phyloP scores from a whole-genome alignment of 257 asterid genomes.

The Plectranthus barbatus region DNA sequence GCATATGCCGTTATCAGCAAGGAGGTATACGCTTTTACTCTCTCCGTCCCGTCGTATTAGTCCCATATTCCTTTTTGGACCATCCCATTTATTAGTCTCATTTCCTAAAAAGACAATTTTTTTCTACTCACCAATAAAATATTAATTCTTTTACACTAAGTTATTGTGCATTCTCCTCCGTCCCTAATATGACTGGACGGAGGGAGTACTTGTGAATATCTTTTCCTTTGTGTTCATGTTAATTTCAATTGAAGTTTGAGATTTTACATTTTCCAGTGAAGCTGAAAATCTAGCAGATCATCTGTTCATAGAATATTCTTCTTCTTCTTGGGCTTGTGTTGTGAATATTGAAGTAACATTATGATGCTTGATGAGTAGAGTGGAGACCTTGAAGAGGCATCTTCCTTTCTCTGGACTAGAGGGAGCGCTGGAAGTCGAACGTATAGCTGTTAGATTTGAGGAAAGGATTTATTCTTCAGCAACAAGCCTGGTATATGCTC shows the following conservation, averaged over 20 bases:
- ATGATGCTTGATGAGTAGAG: constrained; percentile 34
- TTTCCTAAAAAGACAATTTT: too few relatives aligned
- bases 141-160: too few relatives aligned
- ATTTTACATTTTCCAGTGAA: neutral
- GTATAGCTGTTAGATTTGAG: constrained; percentile 79
- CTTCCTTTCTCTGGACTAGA: constrained; percentile 79
- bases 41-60: too few relatives aligned
- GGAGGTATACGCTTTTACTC: neutral
- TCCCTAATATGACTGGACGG: too few relatives aligned
- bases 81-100: too few relatives aligned
- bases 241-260: neutral
- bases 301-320: neutral
- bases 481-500: constrained; percentile 49
- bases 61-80: too few relatives aligned
- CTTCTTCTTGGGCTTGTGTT: neutral
- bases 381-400: constrained; percentile 78
- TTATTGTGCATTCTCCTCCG: too few relatives aligned
- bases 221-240: neutral
- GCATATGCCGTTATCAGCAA: neutral
- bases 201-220: too few relatives aligned
- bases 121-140: too few relatives aligned
- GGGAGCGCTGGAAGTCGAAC: constrained; percentile 64
- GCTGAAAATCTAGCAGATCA: neutral
- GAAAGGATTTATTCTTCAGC: constrained; percentile 65
- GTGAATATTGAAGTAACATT: constrained; percentile 7